Evolutionary conservation across 768 basidiomycete species (phyloP).

Genomic region (Suillus subalutaceus): DNA sequence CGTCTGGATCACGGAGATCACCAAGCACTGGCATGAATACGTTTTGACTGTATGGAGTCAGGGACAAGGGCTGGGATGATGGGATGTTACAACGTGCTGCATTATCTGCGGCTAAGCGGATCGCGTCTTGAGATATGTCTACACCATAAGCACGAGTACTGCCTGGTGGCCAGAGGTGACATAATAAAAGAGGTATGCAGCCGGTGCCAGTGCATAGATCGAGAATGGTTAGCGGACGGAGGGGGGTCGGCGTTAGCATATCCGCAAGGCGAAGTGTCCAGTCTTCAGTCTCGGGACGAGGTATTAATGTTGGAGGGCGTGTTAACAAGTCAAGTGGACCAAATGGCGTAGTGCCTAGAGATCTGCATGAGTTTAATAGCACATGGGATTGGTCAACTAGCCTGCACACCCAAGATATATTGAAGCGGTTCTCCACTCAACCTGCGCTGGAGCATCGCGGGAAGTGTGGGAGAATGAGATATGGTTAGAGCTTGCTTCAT

Average conservation of each 20-base stretch:
- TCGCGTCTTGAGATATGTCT: constrained; percentile 68
- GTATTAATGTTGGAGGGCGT: constrained; percentile 86
- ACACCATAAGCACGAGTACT: constrained; percentile 60
- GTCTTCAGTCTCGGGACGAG: constrained; percentile 92
- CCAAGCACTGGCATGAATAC: constrained; percentile 45
- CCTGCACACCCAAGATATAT: constrained; percentile 78
- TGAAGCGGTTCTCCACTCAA: constrained; percentile 79
- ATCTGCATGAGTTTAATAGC: not conserved
- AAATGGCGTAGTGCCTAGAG: constrained; percentile 79
- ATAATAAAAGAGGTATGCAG: constrained; percentile 87
- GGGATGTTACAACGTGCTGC: constrained; percentile 28
- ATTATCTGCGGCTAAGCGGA: constrained; percentile 52
- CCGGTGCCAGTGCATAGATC: constrained; percentile 95
- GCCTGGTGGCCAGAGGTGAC: constrained; percentile 61
- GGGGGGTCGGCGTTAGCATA: constrained; percentile 37
- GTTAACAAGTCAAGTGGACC: constrained; percentile 76
- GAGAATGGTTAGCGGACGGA: constrained; percentile 50
- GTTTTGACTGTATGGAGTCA: constrained; percentile 23
- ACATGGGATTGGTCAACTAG: not conserved
- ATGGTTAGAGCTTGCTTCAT: constrained; percentile 39
- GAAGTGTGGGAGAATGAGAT: constrained; percentile 30
- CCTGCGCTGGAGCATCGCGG: constrained; percentile 60
- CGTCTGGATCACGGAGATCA: constrained; percentile 40
- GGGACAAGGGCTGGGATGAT: constrained; percentile 2
- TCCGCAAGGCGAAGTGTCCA: constrained; percentile 69